These are phyloP conservation scores for Pseudevernia furfuracea DNA, from an alignment of 495 filamentous ascomycete species.

Conservation along the genomic window DNA sequence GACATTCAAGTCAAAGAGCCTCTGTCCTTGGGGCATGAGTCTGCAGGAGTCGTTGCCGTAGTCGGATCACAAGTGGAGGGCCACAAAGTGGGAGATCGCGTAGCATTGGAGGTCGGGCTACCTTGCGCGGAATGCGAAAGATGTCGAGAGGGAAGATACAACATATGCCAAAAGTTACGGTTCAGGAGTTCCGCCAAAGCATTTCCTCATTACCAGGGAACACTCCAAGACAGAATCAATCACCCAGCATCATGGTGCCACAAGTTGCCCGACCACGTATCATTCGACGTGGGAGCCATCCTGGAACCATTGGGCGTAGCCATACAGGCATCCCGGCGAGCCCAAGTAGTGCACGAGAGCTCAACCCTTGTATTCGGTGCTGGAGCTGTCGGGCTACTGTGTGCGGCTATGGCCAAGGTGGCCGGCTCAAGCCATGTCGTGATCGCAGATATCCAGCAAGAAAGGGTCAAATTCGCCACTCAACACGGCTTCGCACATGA, in stretches of 20 bases:
- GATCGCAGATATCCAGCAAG: conserved; percentile 72
- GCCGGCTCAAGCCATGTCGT: conserved; percentile 59
- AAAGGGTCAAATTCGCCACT: conserved; percentile 64
- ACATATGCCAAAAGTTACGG: conserved; percentile 72
- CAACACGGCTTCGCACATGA: conserved; percentile 59
- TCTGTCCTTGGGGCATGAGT: conserved; percentile 72
- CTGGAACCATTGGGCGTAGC: conserved; percentile 75
- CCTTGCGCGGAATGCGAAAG: conserved; percentile 64
- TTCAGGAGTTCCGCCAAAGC: conserved; percentile 74
- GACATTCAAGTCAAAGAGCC: conserved; percentile 68
- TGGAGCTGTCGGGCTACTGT: conserved; percentile 70
- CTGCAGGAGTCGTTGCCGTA: conserved; percentile 60
- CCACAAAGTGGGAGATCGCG: conserved; percentile 54
- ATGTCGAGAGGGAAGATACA: conserved; percentile 66
- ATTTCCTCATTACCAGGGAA: conserved; percentile 75
- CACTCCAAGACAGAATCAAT: conserved; percentile 69
- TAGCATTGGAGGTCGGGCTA: conserved; percentile 77
- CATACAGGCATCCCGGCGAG: conserved; percentile 63
- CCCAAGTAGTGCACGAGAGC: conserved; percentile 42
- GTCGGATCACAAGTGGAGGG: conserved; percentile 43
- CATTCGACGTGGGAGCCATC: conserved; percentile 62
- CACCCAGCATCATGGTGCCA: conserved; percentile 65
- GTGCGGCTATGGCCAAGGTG: conserved; percentile 56
- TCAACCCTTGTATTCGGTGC: conserved; percentile 72
- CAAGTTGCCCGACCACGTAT: conserved; percentile 58